These are phyloP conservation scores for Mitragyna speciosa DNA, from an alignment of 257 asterid species.

Conservation along the genomic window DNA sequence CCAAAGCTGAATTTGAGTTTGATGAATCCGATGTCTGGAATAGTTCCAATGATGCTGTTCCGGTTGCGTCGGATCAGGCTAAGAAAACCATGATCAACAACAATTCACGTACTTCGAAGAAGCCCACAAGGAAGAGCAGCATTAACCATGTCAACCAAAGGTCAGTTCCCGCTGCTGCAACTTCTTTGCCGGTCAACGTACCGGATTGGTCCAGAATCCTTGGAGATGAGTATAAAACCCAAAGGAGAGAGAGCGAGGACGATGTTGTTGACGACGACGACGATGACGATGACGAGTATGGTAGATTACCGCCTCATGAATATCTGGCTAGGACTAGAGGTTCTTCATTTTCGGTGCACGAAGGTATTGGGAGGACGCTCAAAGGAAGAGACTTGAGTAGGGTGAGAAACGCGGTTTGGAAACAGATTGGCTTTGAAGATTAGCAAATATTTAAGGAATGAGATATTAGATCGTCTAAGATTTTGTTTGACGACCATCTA, in stretches of 20 bases:
- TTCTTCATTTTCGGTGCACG: conserved; percentile 80
- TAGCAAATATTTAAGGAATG: not conserved
- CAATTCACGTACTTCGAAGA: conserved; percentile 33
- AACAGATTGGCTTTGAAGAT: conserved; percentile 78
- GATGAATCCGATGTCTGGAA: conserved; percentile 69
- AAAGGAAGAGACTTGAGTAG: conserved; percentile 92
- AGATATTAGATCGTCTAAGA: conserved; percentile 7
- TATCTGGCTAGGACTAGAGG: conserved; percentile 70
- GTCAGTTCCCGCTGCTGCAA: conserved; percentile 1
- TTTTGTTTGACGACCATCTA: conserved; percentile 24
- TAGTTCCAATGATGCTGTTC: conserved; percentile 13
- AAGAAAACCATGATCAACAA: conserved; percentile 24
- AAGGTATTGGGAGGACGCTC: conserved; percentile 77
- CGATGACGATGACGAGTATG: conserved; percentile 32
- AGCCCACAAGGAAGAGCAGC: conserved; percentile 30
- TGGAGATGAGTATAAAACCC: conserved; percentile 47
- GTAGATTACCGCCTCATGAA: conserved; percentile 79
- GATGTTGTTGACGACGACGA: conserved; percentile 25
- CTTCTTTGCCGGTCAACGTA: conserved; percentile 66
- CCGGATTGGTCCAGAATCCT: conserved; percentile 86
- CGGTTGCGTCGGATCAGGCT: conserved; percentile 20
- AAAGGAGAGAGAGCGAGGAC: conserved; percentile 21
- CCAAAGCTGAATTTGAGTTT: conserved; percentile 48
- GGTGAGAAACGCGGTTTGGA: conserved; percentile 91
- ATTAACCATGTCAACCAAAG: not conserved